These are phyloP conservation scores for Umbilicaria muhlenbergii DNA, from an alignment of 495 filamentous ascomycete genomes.

Conservation along the genomic window DNA sequence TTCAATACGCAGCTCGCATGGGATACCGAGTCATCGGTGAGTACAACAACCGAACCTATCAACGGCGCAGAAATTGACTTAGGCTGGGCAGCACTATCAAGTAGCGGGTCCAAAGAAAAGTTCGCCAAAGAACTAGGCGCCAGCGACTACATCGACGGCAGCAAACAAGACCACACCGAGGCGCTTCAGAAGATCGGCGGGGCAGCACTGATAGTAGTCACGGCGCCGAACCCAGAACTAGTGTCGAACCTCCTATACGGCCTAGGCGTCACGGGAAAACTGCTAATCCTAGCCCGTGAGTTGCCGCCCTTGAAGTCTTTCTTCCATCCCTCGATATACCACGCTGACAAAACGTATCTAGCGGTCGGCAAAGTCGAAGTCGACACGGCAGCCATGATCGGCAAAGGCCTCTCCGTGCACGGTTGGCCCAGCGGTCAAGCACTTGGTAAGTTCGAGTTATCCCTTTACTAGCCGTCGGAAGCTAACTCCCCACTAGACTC, in stretches of 20 bases:
- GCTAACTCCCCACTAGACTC: conserved; percentile 23
- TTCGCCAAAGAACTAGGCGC: conserved; percentile 47
- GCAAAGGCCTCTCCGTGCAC: conserved; percentile 32
- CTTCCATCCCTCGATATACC: not conserved
- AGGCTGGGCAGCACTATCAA: conserved; percentile 29
- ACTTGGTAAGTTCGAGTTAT: not conserved
- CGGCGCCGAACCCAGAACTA: conserved; percentile 37
- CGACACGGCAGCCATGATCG: conserved; percentile 31
- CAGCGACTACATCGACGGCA: conserved; percentile 44
- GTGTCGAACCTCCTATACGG: conserved; percentile 35
- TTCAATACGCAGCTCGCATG: conserved; percentile 50
- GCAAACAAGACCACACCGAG: conserved; percentile 30
- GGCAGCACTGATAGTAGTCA: conserved; percentile 42
- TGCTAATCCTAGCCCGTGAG: conserved; percentile 37
- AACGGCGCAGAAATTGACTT: too few species aligned
- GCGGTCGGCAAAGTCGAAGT: conserved; percentile 35
- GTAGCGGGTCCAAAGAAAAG: conserved; percentile 34
- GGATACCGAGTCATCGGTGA: conserved; percentile 37
- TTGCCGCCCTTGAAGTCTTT: not conserved
- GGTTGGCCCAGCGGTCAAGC: conserved; percentile 48
- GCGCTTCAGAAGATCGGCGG: conserved; percentile 42
- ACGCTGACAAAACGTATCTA: conserved; percentile 5
- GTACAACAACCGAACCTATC: too few species aligned
- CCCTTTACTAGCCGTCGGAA: too few species aligned
- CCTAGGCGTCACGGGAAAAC: conserved; percentile 34